A percentile compares a stretch with the other conserved stretches of the same genome.
These are phyloP conservation scores for Chlamydomonas eustigma DNA, from an alignment of 139 green algal genomes.

Conservation along the genomic window DNA sequence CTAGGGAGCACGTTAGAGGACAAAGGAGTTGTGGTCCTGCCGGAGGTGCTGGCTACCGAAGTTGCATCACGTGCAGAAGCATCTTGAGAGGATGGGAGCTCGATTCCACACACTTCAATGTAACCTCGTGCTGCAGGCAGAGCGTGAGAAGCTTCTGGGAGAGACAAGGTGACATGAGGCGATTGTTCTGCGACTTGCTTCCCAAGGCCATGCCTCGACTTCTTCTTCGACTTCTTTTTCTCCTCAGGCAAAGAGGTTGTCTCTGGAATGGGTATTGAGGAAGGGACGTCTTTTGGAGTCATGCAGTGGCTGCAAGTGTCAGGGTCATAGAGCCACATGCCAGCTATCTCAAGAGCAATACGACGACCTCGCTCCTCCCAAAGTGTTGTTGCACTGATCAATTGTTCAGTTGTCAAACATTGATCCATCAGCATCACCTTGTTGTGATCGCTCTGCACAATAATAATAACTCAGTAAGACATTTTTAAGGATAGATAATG, in stretches of 20 bases:
- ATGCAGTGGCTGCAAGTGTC: background rate
- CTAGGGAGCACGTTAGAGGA: background rate
- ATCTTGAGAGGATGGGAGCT: conserved; percentile 10
- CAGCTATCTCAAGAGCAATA: conserved; percentile 36
- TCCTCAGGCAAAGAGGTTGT: background rate
- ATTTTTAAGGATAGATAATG: no score
- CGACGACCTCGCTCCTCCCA: conserved; percentile 36
- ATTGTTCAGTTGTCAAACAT: conserved; percentile 33
- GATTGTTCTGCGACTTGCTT: no score
- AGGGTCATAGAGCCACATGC: conserved; percentile 25
- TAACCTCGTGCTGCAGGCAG: conserved; percentile 37
- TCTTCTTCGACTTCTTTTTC: background rate
- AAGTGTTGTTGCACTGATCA: conserved; percentile 8
- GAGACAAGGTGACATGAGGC: no score
- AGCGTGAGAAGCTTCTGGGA: no score
- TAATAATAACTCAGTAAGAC: no score
- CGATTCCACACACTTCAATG: conserved; percentile 38
- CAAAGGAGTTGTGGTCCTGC: background rate
- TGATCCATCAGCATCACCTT: conserved; percentile 7
- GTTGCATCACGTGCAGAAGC: background rate
- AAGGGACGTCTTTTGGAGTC: background rate
- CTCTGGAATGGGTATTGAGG: background rate
- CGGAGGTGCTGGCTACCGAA: background rate
- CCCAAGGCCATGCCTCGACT: background rate
- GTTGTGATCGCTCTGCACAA: background rate